Evolutionary conservation across 345 rosid genomes (phyloP).

Genomic region (Luvunga scandens): DNA sequence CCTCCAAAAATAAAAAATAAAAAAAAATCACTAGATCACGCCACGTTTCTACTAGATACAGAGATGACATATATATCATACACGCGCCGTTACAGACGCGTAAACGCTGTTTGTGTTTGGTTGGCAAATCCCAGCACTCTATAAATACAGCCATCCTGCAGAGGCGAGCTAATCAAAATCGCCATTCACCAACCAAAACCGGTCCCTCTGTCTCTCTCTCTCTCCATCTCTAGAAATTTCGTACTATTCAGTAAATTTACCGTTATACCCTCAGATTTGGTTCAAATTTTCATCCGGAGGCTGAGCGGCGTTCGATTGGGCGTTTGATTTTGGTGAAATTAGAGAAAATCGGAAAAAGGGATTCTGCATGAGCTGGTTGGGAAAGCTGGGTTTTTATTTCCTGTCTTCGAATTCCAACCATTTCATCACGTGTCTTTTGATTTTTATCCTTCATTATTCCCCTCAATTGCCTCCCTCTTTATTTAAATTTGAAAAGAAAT

Average conservation of each 20-base stretch:
- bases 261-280: not conserved
- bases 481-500: conserved; percentile 46
- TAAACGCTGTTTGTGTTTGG: not conserved
- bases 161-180: not conserved
- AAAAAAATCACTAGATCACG: not conserved
- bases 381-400: conserved; percentile 56
- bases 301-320: not conserved
- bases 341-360: conserved; percentile 24
- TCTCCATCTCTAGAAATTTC: not conserved
- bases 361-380: conserved; percentile 97
- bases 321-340: conserved; percentile 7
- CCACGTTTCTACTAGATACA: not conserved
- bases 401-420: conserved; percentile 58
- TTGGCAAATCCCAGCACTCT: not conserved
- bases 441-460: conserved; percentile 77
- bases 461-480: conserved; percentile 64
- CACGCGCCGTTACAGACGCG: not conserved
- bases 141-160: conserved; percentile 12
- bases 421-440: conserved; percentile 71
- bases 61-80: not conserved
- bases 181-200: not conserved
- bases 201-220: not conserved
- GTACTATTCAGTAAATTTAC: not conserved
- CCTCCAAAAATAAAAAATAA: no score
- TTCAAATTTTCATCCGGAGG: not conserved